Conservation (phyloP, 495 filamentous ascomycete species). For the Amniculicola lignicola region DNA sequence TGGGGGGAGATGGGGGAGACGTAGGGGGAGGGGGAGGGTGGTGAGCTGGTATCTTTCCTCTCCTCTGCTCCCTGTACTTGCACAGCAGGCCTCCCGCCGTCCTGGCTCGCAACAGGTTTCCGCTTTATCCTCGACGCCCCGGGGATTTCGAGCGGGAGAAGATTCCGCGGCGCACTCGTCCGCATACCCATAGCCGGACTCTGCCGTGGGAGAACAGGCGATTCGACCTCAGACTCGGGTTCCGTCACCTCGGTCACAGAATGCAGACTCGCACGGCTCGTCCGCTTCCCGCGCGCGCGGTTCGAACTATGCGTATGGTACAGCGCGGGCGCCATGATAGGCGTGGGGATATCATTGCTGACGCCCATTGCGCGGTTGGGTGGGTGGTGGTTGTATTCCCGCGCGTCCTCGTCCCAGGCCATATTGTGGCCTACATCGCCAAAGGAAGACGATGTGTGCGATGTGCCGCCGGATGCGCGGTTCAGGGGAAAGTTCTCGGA, state of each 20-base stretch:
- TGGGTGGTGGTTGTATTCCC: neutral
- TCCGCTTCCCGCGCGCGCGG: constrained; percentile 14
- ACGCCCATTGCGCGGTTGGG: too few species aligned
- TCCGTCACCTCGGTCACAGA: constrained; percentile 28
- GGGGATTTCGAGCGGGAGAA: constrained; percentile 9
- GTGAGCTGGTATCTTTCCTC: neutral
- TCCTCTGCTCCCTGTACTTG: too few species aligned
- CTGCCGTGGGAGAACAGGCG: constrained; percentile 2
- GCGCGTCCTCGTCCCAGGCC: constrained; percentile 22
- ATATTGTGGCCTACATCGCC: constrained; percentile 1
- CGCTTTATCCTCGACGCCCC: constrained; percentile 7
- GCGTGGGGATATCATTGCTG: too few species aligned
- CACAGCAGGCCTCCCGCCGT: neutral
- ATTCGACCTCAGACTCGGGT: constrained; percentile 6
- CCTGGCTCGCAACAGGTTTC: constrained; percentile 11
- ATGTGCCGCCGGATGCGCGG: too few species aligned
- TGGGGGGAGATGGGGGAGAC: neutral
- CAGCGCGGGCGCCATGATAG: constrained; percentile 10
- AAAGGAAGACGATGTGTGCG: neutral
- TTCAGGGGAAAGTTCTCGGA: constrained; percentile 5
- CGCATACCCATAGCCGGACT: neutral
- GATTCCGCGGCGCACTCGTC: neutral
- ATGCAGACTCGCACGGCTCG: constrained; percentile 25
- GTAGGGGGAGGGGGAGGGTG: neutral
- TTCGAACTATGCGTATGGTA: constrained; percentile 27